Evolutionary conservation across 768 basidiomycete genomes (phyloP), one percentile per base, ranked within the genome.

Genomic region (Suillus brevipes): DNA sequence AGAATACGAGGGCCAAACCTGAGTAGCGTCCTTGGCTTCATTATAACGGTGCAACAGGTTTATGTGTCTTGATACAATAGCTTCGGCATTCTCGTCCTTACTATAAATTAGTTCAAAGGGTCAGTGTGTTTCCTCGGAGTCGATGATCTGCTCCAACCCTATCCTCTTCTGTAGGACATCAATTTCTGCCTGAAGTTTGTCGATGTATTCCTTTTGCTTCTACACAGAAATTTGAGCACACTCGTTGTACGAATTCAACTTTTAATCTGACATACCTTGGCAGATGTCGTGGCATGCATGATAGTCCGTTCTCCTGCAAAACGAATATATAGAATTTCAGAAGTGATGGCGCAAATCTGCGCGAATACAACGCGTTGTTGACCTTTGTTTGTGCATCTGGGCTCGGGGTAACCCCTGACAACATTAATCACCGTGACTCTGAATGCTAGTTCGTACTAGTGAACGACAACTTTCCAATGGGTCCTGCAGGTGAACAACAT

Each of bases 21-120:
- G 92, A 0, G 90, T 82, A 5, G 91, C 92, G 73, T 94, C 92
- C 72, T 93, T 93, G 10, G 90, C 85, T 73, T 93, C 92, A 66
- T 93, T 93, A 66, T 92, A 94, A 43, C 78, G 80, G 73, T 93
- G 92, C 42, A 92, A 78, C 4, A 91, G 79, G 68, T 84, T 84
- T 74, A 92, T 92, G 69, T 92, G 90, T 16, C 79, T 77, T 66
- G 87, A 85, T 28, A 89, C 85, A 9, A 90, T 84, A 58, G 77
- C 77, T 50, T 87, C 84, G 0, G 88, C 83, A 60, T 87, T 83
- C 64, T 82, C 80, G 52, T 74, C 63, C 61, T 73, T 75, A 40
- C 83, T 84, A 61, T 37, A 66, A 20, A n/a, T 25, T n/a, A 18
- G 50, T 60, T 23, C 40, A 53, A 60, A 45, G 20, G 50, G 47